These are phyloP conservation scores for Carex parvula DNA, from an alignment of 176 grass and related monocot species.

Conservation along the genomic window DNA sequence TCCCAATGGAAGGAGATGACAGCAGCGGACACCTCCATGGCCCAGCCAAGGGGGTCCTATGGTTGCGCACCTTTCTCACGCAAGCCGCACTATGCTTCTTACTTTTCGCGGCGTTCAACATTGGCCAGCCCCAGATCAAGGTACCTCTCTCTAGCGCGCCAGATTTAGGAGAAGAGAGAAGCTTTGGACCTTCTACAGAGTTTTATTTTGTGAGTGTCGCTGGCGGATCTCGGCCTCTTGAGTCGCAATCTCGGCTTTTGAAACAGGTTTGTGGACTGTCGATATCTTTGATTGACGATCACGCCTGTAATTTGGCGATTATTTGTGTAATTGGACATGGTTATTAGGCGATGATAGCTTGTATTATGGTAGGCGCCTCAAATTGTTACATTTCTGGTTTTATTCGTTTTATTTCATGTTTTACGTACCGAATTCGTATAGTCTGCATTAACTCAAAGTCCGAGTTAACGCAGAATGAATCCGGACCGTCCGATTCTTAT, in stretches of 20 bases:
- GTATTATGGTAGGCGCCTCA: neutral
- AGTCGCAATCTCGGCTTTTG: conserved; percentile 44
- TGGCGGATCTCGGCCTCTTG: conserved; percentile 36
- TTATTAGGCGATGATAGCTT: neutral
- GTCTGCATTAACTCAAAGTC: no score
- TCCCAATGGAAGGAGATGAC: conserved; percentile 25
- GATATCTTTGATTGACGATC: neutral
- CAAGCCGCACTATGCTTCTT: conserved; percentile 71
- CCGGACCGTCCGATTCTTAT: no score
- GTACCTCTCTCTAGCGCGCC: neutral
- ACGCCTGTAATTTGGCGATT: neutral
- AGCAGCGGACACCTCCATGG: neutral
- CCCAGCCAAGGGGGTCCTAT: conserved; percentile 11
- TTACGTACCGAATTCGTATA: neutral
- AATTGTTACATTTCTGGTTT: neutral
- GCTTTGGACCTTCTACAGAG: conserved; percentile 13
- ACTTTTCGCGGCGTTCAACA: conserved; percentile 66
- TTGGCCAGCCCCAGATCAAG: conserved; percentile 44
- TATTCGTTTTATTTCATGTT: neutral
- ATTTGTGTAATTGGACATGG: neutral
- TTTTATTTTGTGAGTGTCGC: conserved; percentile 71
- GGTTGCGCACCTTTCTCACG: conserved; percentile 49
- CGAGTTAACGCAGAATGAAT: no score
- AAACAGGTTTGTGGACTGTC: conserved; percentile 37
- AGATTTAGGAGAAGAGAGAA: conserved; percentile 8